These are phyloP conservation scores for Fraxinus dipetala DNA, from an alignment of 305 asterid genomes.

Conservation along the genomic window DNA sequence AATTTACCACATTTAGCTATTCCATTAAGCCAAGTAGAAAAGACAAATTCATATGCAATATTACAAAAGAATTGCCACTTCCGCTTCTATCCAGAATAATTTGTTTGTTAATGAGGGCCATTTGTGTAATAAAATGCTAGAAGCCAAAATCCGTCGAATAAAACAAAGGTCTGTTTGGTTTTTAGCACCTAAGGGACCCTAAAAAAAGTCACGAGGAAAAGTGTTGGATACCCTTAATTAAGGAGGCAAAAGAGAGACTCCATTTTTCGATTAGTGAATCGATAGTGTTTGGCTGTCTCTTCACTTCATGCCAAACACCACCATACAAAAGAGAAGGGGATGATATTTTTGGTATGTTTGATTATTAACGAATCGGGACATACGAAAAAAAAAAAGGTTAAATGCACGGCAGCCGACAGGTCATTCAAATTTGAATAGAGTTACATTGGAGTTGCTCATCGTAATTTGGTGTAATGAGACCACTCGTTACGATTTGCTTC, in stretches of 20 bases:
- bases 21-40: neutral
- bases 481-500: neutral
- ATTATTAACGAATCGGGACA: neutral
- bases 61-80: neutral
- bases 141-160: neutral
- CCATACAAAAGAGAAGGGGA: neutral
- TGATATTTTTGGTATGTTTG: neutral
- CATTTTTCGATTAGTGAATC: neutral
- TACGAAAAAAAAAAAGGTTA: neutral
- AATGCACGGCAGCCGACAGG: neutral
- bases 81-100: neutral
- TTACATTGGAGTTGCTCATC: neutral
- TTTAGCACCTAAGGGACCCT: constrained; percentile 3
- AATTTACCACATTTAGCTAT: neutral
- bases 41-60: neutral
- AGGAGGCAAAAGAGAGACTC: constrained; percentile 16
- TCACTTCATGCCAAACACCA: neutral
- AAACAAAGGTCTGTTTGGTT: neutral
- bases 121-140: neutral
- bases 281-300: neutral
- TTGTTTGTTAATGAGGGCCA: constrained; percentile 11
- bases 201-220: neutral
- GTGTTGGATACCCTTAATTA: neutral
- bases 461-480: neutral
- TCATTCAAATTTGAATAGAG: neutral